phyloP scores from a whole-genome alignment of 1,284 basidiomycete genomes.

The Ustilago hordei region DNA sequence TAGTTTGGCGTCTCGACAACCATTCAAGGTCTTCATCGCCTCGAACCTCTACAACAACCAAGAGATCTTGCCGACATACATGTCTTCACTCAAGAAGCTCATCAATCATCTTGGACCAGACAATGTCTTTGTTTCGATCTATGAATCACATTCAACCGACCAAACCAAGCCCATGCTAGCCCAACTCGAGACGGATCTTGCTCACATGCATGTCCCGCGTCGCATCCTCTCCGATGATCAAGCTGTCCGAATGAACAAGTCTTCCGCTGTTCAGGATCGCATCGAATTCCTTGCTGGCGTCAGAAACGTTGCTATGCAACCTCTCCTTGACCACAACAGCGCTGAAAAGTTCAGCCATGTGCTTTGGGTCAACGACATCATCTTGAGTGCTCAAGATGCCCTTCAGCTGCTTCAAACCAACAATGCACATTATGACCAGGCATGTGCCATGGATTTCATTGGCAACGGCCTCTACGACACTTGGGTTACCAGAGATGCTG shows the following conservation, averaged over 20 bases:
- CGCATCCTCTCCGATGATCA: constrained; percentile 50
- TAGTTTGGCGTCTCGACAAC: background rate
- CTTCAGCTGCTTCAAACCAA: constrained; percentile 73
- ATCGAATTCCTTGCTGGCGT: constrained; percentile 53
- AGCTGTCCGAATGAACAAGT: constrained; percentile 40
- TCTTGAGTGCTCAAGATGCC: constrained; percentile 39
- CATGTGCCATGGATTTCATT: constrained; percentile 74
- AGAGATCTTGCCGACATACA: constrained; percentile 53
- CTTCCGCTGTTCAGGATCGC: constrained; percentile 31
- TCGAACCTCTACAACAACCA: constrained; percentile 63
- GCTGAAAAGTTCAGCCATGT: constrained; percentile 44
- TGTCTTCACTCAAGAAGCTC: constrained; percentile 36
- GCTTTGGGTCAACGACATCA: constrained; percentile 61
- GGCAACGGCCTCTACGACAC: constrained; percentile 73
- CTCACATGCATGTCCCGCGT: constrained; percentile 39
- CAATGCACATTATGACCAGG: constrained; percentile 74
- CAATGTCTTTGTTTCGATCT: constrained; percentile 75
- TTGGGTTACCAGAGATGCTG: constrained; percentile 54
- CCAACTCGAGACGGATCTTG: constrained; percentile 70
- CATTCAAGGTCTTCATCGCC: constrained; percentile 50
- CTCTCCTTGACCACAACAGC: constrained; percentile 17
- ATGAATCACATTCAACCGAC: constrained; percentile 74
- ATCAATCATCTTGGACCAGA: constrained; percentile 71
- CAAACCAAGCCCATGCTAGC: constrained; percentile 71
- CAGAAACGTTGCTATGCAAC: constrained; percentile 58